Percentiles rank a stretch among this genome's conserved stretches.
Conservation (phyloP, 202 grass and related monocot genomes). For the Elaeis oleifera region DNA sequence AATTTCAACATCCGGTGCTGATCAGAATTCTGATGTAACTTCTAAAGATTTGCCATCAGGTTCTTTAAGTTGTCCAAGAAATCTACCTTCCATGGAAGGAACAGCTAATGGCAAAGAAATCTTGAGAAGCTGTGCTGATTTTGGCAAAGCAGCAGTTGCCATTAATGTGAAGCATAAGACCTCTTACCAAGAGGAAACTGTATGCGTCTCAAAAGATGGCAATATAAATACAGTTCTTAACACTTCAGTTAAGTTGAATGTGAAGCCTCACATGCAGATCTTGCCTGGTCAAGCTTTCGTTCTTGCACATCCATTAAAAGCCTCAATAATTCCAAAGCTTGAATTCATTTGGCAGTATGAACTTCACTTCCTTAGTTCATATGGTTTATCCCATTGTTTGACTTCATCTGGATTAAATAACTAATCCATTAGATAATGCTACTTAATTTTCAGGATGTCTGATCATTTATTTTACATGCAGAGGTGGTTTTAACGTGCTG, state of each 20-base stretch:
- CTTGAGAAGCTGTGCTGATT: background rate
- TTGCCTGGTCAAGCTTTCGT: background rate
- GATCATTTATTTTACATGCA: background rate
- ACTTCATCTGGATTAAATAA: no score
- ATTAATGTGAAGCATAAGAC: background rate
- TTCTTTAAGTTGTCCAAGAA: background rate
- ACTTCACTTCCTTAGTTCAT: background rate
- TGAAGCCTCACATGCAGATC: background rate
- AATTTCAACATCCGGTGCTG: background rate
- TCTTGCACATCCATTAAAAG: background rate
- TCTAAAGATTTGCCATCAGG: constrained; percentile 2
- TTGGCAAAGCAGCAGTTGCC: background rate
- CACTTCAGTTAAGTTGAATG: background rate
- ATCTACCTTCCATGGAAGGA: background rate
- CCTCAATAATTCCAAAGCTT: constrained; percentile 6
- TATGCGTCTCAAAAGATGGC: no score
- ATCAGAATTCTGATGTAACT: background rate
- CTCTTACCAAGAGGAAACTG: background rate
- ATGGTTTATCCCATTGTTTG: background rate
- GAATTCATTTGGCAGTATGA: constrained; percentile 24
- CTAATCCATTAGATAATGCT: no score
- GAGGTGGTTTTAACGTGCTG: constrained; percentile 18
- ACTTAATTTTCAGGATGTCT: background rate
- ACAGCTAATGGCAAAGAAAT: background rate
- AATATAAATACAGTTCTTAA: background rate